Evolutionary conservation across 768 basidiomycete species (phyloP).

Genomic region (Lanmaoa pseudosensibilis): DNA sequence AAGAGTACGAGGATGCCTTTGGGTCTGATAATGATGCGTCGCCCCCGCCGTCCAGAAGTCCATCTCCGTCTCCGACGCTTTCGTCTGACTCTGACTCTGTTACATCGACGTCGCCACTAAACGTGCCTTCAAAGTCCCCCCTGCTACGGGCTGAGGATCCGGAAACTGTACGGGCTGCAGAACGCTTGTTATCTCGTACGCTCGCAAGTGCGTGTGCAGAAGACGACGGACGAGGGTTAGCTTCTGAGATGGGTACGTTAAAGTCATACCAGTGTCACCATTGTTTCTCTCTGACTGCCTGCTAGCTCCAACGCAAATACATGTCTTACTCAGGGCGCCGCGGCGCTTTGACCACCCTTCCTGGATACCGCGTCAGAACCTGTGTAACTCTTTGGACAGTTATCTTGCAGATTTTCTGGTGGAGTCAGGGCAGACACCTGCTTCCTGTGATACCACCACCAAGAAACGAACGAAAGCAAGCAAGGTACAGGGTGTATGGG

Average conservation of each 20-base stretch:
- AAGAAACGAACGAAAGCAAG: constrained; percentile 30
- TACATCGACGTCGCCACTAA: constrained; percentile 24
- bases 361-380: constrained; percentile 49
- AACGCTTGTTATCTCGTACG: constrained; percentile 45
- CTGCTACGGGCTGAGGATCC: constrained; percentile 32
- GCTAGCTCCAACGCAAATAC: constrained; percentile 47
- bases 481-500: constrained; percentile 43
- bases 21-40: constrained; percentile 12
- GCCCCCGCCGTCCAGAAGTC: constrained; percentile 26
- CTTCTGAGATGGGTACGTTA: constrained; percentile 41
- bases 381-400: constrained; percentile 38
- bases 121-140: neutral
- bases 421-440: constrained; percentile 16
- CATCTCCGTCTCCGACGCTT: constrained; percentile 15
- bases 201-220: constrained; percentile 46
- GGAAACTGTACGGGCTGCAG: constrained; percentile 35
- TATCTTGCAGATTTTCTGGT: constrained; percentile 37
- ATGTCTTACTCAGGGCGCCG: constrained; percentile 48
- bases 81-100: constrained; percentile 24
- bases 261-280: neutral
- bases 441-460: constrained; percentile 17
- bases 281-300: neutral
- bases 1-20: constrained; percentile 2
- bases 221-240: constrained; percentile 38
- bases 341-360: constrained; percentile 46